Percentiles rank a stretch among this genome's conserved stretches.
phyloP scores from a whole-genome alignment of 2,329 filamentous ascomycete species.

The Verticillium longisporum region DNA sequence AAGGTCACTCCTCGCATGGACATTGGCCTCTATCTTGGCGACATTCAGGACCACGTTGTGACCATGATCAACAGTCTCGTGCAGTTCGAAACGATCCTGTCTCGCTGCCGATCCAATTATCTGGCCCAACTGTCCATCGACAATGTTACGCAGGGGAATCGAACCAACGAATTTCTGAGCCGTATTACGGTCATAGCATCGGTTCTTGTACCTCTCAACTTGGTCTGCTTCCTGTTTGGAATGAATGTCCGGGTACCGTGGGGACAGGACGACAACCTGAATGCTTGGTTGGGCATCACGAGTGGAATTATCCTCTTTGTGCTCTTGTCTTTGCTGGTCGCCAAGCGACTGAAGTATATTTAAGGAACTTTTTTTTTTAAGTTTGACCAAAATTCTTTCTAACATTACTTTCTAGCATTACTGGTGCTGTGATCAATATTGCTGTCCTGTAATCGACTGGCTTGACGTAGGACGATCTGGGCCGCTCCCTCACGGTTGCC shows the following conservation, averaged over 20 bases:
- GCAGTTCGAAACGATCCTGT: slow-evolving; percentile 97
- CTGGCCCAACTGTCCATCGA: slow-evolving; percentile 90
- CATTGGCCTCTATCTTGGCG: slow-evolving; percentile 90
- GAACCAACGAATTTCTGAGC: slow-evolving; percentile 81
- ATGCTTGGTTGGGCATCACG: slow-evolving; percentile 45
- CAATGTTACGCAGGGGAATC: slow-evolving; percentile 80
- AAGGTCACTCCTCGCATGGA: slow-evolving; percentile 92
- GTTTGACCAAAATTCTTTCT: too few species aligned
- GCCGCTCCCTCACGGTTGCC: too few species aligned
- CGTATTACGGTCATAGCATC: slow-evolving; percentile 94
- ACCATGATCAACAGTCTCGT: slow-evolving; percentile 97
- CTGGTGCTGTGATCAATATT: too few species aligned
- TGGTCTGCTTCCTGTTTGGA: slow-evolving; percentile 80
- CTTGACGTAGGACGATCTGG: too few species aligned
- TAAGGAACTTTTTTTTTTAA: slow-evolving; percentile 14
- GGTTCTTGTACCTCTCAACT: slow-evolving; percentile 90
- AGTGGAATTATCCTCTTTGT: slow-evolving; percentile 49
- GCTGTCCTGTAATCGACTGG: too few species aligned
- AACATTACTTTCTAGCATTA: too few species aligned
- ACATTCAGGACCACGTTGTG: slow-evolving; percentile 98
- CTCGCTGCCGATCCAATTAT: slow-evolving; percentile 90
- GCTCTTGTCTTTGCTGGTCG: slow-evolving; percentile 36
- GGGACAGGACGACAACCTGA: slow-evolving; percentile 41
- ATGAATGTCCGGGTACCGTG: slow-evolving; percentile 82
- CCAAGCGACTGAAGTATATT: slow-evolving; percentile 38